These are phyloP conservation scores for Apocynum venetum DNA, from an alignment of 257 asterid species.

Conservation along the genomic window DNA sequence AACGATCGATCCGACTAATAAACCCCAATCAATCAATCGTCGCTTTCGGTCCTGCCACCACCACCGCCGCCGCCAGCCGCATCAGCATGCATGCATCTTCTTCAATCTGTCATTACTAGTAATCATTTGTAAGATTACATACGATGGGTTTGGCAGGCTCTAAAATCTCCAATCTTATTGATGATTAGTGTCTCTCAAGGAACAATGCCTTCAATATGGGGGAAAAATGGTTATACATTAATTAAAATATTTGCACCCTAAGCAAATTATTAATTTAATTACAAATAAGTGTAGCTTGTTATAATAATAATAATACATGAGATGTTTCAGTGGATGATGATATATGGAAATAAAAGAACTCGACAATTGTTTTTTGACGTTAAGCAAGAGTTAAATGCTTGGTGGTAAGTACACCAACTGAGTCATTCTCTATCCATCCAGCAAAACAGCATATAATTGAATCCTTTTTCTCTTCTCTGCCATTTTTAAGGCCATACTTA, in stretches of 20 bases:
- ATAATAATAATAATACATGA: too few species aligned
- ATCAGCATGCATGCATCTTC: neutral
- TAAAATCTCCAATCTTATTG: neutral
- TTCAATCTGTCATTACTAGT: too few species aligned
- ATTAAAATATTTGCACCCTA: neutral
- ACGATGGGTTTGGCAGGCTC: neutral
- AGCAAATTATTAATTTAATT: too few species aligned
- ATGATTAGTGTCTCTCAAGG: too few species aligned
- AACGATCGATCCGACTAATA: neutral
- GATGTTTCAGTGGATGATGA: too few species aligned
- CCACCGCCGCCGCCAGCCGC: neutral
- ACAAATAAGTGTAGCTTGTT: too few species aligned
- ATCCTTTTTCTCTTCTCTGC: neutral
- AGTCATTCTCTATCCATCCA: neutral
- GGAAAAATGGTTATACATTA: neutral
- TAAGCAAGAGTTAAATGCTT: neutral
- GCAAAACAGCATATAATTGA: neutral
- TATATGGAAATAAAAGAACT: too few species aligned
- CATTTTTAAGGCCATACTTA: neutral
- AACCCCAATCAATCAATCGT: neutral
- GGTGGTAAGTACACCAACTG: slow-evolving; percentile 6
- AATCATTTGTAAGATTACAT: too few species aligned
- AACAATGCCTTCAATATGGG: too few species aligned
- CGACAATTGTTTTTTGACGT: too few species aligned
- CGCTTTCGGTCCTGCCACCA: neutral